phyloP scores from a whole-genome alignment of 2,329 filamentous ascomycete genomes.

The Paecilomyces fulvus region DNA sequence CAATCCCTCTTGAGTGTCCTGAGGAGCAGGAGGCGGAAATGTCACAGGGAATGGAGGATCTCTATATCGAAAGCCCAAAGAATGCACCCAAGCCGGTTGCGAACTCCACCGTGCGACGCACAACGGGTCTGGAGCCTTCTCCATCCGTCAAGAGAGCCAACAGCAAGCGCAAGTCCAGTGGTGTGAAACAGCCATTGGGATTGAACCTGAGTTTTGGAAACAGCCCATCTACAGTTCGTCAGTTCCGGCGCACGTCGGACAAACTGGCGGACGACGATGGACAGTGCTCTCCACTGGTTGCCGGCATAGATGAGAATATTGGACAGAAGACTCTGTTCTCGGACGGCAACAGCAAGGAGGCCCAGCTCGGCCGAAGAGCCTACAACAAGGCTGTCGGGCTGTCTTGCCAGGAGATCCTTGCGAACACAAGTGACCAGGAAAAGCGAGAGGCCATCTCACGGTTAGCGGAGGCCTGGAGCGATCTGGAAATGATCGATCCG shows the following conservation, averaged over 20 bases:
- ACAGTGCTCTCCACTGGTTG: conserved; percentile 16
- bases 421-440: conserved; percentile 60
- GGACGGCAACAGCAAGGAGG: conserved; percentile 59
- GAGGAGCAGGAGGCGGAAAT: conserved; percentile 31
- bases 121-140: conserved; percentile 38
- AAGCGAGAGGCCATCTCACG: conserved; percentile 78
- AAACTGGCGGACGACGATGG: conserved; percentile 35
- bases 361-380: conserved; percentile 67
- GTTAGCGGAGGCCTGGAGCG: conserved; percentile 76
- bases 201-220: conserved; percentile 92
- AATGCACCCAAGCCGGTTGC: conserved; percentile 45
- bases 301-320: conserved; percentile 31
- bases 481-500: conserved; percentile 77
- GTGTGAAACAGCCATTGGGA: conserved; percentile 68
- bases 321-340: conserved; percentile 27
- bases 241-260: conserved; percentile 83
- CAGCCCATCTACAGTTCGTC: conserved; percentile 78
- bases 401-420: conserved; percentile 73
- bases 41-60: conserved; percentile 23
- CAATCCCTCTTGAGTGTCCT: conserved; percentile 24
- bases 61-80: conserved; percentile 37
- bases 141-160: conserved; percentile 33
- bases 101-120: conserved; percentile 46
- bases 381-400: conserved; percentile 78
- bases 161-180: conserved; percentile 37